Evolutionary conservation across 2,329 filamentous ascomycete species (phyloP), one percentile per base, ranked within the genome.

Genomic region (Curvularia sp.): DNA sequence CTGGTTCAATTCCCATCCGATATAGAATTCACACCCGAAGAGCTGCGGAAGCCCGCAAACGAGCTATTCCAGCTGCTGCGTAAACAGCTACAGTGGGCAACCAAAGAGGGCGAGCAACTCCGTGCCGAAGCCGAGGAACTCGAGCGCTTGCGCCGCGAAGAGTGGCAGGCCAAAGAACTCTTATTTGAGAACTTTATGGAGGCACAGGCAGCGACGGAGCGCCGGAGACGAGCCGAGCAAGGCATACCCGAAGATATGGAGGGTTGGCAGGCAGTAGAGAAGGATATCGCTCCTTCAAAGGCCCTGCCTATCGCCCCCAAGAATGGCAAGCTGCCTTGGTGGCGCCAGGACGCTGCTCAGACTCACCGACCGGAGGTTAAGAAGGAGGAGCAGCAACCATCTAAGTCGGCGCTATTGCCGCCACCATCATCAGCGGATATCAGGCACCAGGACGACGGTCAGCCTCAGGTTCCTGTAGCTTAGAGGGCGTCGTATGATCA

Each of bases 161-260:
- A 92, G 72, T 95, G 91, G 91, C 80, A 87, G 13, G 87, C 91
- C 77, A 94, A 94, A 77, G 91, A 95, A 77, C 83, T 91, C 30
- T 77, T 94, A 18, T 77, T 95, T n/a, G 86, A 91, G 57, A 91
- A 92, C 70, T 84, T 89, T 31, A 83, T 92, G 66, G 91, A 94
- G 74, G 82, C 86, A 33, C 86, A 88, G 73, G 88, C 88, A 79
- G 85, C 69, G 10, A 59, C 52, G 2, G 65, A 66, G 35, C 64
- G 72, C 41, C 66, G 73, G 26, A 72, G 71, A 24, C 72, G 77
- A 13, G 33, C 73, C 3, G 73, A 80, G 10, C 53, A 66, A n/a
- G 72, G 73, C 7, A 64, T 77, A 18, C 64, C 71, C 18, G 71
- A 73, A 6, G 67, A 72, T 4, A 67, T 66, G 9, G 67, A 69